Evolutionary conservation across 2,329 filamentous ascomycete genomes (phyloP).

Genomic region (Mycogone perniciosa): DNA sequence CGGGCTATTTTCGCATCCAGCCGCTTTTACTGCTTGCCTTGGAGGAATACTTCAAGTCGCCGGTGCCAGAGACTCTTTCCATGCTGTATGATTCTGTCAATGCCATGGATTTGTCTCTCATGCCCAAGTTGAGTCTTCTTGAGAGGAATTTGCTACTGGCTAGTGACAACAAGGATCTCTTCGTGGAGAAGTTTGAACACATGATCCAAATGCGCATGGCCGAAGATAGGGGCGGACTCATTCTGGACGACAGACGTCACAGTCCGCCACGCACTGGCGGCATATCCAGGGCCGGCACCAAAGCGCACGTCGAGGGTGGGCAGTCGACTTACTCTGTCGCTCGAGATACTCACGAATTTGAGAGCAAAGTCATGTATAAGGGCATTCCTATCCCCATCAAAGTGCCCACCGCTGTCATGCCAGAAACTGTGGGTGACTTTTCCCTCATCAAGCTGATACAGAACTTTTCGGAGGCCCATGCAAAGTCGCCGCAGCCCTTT

Average conservation of each 20-base stretch:
- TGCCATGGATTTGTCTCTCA: constrained; percentile 89
- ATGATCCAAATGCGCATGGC: constrained; percentile 81
- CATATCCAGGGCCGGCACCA: constrained; percentile 56
- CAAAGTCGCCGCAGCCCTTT: constrained; percentile 79
- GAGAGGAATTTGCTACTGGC: constrained; percentile 83
- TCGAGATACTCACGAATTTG: constrained; percentile 94
- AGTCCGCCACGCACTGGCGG: constrained; percentile 38
- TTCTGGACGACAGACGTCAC: constrained; percentile 40
- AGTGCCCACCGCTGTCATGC: constrained; percentile 85
- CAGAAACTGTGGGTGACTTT: constrained; percentile 95
- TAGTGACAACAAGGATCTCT: constrained; percentile 91
- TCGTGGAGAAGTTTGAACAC: constrained; percentile 93
- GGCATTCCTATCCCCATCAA: constrained; percentile 96
- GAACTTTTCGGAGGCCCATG: constrained; percentile 78
- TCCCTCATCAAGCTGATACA: constrained; percentile 96
- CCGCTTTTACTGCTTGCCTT: constrained; percentile 83
- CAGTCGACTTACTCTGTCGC: constrained; percentile 68
- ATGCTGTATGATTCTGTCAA: constrained; percentile 91
- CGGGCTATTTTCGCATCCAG: constrained; percentile 34
- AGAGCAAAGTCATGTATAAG: constrained; percentile 92
- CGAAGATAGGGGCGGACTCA: constrained; percentile 49
- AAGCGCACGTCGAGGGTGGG: constrained; percentile 53
- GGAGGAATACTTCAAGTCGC: constrained; percentile 94
- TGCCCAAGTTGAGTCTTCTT: constrained; percentile 77
- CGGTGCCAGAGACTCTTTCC: constrained; percentile 78